These are phyloP conservation scores for Aaosphaeria pasadenensis DNA, from an alignment of 2,329 filamentous ascomycete species.

Conservation along the genomic window DNA sequence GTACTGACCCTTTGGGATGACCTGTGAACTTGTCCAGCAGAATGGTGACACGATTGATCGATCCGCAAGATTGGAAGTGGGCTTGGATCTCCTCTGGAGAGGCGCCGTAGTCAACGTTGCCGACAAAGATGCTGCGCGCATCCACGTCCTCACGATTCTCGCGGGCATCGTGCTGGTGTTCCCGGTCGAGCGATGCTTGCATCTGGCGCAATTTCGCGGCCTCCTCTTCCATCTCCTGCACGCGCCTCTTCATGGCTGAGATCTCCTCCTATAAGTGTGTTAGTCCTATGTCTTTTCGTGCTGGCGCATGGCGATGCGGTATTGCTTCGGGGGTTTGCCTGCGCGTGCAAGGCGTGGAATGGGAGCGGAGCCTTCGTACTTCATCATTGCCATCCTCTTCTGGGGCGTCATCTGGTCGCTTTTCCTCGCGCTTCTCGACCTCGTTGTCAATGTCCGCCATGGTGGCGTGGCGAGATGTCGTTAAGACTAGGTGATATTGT, in stretches of 20 bases:
- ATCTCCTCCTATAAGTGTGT: constrained; percentile 37
- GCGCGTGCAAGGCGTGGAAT: background rate
- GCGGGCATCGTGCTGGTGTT: constrained; percentile 70
- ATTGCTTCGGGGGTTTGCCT: background rate
- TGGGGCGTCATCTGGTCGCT: constrained; percentile 31
- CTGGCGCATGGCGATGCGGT: background rate
- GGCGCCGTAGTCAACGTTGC: constrained; percentile 96
- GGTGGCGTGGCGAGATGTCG: background rate
- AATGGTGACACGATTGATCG: constrained; percentile 97
- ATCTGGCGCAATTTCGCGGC: constrained; percentile 54
- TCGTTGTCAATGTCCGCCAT: constrained; percentile 32
- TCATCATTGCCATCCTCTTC: constrained; percentile 21
- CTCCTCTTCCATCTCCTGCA: constrained; percentile 58
- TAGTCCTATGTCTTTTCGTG: constrained; percentile 1
- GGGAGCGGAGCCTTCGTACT: background rate
- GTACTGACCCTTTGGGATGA: constrained; percentile 92
- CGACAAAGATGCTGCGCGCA: constrained; percentile 93
- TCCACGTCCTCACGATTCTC: constrained; percentile 97
- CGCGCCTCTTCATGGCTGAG: constrained; percentile 52
- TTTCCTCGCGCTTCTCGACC: constrained; percentile 24
- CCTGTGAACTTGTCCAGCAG: constrained; percentile 97
- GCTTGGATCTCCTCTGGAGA: constrained; percentile 97
- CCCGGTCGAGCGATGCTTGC: constrained; percentile 70
- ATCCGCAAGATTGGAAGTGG: constrained; percentile 95
- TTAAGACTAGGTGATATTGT: background rate